phyloP scores from a whole-genome alignment of 2,329 filamentous ascomycete genomes.

The Ceratocystiopsis sp. region DNA sequence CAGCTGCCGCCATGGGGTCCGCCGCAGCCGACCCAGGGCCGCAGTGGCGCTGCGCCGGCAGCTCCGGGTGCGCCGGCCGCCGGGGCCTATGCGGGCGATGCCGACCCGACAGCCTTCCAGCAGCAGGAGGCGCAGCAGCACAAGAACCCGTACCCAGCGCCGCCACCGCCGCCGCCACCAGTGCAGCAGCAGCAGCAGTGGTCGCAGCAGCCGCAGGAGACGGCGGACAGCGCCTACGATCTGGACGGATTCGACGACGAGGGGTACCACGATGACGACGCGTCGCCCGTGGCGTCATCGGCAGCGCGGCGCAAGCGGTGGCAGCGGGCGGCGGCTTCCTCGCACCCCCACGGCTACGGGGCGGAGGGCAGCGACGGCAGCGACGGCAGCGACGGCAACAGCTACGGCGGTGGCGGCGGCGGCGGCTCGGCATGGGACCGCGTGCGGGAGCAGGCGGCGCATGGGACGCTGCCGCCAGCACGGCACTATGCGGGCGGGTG shows the following conservation, averaged over 20 bases:
- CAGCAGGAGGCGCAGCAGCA: background rate
- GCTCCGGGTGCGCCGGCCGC: no score
- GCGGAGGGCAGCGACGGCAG: no score
- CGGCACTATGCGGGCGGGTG: no score
- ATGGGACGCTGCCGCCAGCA: background rate
- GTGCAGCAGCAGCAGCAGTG: background rate
- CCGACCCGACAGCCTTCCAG: no score
- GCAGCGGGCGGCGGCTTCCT: background rate
- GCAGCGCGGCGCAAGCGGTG: slow-evolving; percentile 3
- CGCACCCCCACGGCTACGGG: no score
- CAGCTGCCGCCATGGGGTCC: background rate
- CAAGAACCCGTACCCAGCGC: background rate
- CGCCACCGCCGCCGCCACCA: background rate
- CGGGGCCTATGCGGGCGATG: no score
- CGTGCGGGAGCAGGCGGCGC: slow-evolving; percentile 4
- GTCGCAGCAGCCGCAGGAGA: background rate
- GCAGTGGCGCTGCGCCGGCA: no score
- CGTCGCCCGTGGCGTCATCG: slow-evolving; percentile 8
- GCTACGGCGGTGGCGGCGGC: background rate
- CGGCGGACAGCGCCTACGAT: background rate
- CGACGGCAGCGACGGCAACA: no score
- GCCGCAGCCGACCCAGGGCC: background rate
- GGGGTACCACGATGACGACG: slow-evolving; percentile 8
- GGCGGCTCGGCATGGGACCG: slow-evolving; percentile 10
- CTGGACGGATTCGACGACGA: background rate